Percentiles rank a stretch among this genome's conserved stretches.
These are phyloP conservation scores for Vinca minor DNA, from an alignment of 257 asterid genomes.

Conservation along the genomic window DNA sequence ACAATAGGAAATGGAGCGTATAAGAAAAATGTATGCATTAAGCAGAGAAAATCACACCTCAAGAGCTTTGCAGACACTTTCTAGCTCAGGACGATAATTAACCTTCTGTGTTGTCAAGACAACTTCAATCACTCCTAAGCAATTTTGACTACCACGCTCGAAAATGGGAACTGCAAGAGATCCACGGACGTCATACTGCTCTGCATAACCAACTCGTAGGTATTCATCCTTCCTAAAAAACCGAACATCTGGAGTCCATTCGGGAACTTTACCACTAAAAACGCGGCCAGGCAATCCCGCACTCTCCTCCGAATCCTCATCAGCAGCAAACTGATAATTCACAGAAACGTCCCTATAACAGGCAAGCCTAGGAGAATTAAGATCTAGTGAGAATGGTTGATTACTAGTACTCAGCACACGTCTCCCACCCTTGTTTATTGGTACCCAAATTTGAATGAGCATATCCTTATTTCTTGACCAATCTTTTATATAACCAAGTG, in stretches of 20 bases:
- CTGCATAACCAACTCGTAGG: conserved; percentile 67
- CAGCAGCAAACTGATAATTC: conserved; percentile 59
- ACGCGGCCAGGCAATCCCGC: conserved; percentile 90
- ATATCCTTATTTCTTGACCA: conserved; percentile 42
- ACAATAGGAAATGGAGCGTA: no score
- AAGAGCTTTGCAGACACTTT: conserved; percentile 83
- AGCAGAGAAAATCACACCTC: conserved; percentile 48
- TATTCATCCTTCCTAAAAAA: conserved; percentile 69
- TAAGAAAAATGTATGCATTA: not conserved
- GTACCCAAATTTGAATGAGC: conserved; percentile 90
- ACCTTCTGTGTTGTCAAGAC: conserved; percentile 72
- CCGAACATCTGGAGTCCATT: conserved; percentile 94
- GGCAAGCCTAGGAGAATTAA: conserved; percentile 55
- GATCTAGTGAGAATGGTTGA: conserved; percentile 58
- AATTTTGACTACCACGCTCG: conserved; percentile 64
- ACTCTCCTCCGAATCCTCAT: conserved; percentile 51
- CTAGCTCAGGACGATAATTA: conserved; percentile 71
- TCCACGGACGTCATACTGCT: conserved; percentile 68
- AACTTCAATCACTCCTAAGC: conserved; percentile 90
- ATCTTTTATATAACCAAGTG: conserved; percentile 48
- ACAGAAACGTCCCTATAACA: conserved; percentile 66
- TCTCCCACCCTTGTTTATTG: conserved; percentile 51
- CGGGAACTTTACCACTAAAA: conserved; percentile 63
- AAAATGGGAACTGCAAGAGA: conserved; percentile 83
- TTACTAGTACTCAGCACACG: conserved; percentile 60